These are phyloP conservation scores for Zea luxurians DNA, from an alignment of 176 grass and related monocot species.

Conservation along the genomic window DNA sequence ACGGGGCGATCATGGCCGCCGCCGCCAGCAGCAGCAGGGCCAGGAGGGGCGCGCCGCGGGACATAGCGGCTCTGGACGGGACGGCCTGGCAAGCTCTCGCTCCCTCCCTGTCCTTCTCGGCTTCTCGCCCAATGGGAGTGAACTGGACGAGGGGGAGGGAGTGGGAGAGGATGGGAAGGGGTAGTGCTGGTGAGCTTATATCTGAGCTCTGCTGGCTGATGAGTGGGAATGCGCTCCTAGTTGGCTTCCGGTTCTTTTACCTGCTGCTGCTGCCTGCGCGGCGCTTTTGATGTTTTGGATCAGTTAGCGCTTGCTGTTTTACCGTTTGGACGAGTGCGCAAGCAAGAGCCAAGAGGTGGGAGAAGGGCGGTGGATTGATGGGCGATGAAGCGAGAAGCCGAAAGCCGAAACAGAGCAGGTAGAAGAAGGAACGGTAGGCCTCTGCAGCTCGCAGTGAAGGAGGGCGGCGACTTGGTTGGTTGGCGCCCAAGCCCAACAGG, in stretches of 20 bases:
- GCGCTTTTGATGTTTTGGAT: slow-evolving; percentile 28
- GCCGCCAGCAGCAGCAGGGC: slow-evolving; percentile 7
- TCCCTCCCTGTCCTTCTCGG: slow-evolving; percentile 1
- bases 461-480: not conserved
- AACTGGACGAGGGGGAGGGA: not conserved
- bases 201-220: slow-evolving; percentile 5
- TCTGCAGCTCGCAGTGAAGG: not conserved
- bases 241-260: slow-evolving; percentile 34
- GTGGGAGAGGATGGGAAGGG: not conserved
- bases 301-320: slow-evolving; percentile 1
- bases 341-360: not conserved
- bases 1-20: not conserved
- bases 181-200: slow-evolving; percentile 35
- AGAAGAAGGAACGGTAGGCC: not conserved
- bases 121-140: not conserved
- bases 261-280: not conserved
- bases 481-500: slow-evolving; percentile 2
- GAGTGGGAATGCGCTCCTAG: slow-evolving; percentile 27
- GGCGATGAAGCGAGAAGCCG: slow-evolving; percentile 28
- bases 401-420: slow-evolving; percentile 46
- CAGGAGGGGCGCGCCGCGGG: slow-evolving; percentile 17
- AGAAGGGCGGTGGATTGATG: slow-evolving; percentile 26
- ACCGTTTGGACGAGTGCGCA: not conserved
- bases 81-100: not conserved
- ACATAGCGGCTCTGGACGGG: slow-evolving; percentile 19